These are phyloP conservation scores for Acer campestre DNA, from an alignment of 345 rosid species.

Conservation along the genomic window DNA sequence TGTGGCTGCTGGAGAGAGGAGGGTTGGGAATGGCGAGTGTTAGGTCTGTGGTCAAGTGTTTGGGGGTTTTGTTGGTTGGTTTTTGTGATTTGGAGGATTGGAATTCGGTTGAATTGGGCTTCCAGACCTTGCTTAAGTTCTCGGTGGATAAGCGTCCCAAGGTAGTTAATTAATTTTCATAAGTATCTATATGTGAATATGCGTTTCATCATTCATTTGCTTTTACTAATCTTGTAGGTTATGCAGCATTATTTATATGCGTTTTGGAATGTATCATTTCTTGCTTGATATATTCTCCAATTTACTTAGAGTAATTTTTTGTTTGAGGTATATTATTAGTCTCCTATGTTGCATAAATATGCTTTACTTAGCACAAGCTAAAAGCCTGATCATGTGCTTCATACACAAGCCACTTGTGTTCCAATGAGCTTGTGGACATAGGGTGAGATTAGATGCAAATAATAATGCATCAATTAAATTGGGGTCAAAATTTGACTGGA, in stretches of 20 bases:
- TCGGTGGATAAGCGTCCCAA: constrained; percentile 84
- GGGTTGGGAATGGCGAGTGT: constrained; percentile 61
- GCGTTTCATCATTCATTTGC: not conserved
- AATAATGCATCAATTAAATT: not conserved
- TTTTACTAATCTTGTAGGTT: too few relatives aligned
- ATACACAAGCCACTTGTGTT: too few relatives aligned
- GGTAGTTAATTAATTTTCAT: constrained; percentile 34
- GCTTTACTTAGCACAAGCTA: not conserved
- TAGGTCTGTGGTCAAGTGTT: constrained; percentile 76
- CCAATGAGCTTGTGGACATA: not conserved
- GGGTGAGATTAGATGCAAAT: not conserved
- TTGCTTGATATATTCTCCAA: not conserved
- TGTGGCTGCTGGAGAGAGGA: constrained; percentile 41
- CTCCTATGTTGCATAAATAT: not conserved
- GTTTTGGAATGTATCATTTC: not conserved
- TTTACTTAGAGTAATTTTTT: too few relatives aligned
- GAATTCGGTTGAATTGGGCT: constrained; percentile 57
- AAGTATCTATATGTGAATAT: not conserved
- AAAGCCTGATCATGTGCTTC: too few relatives aligned
- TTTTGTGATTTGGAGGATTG: constrained; percentile 73
- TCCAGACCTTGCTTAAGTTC: constrained; percentile 62
- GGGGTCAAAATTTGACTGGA: not conserved
- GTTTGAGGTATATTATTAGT: not conserved
- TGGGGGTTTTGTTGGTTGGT: constrained; percentile 60
- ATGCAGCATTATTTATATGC: not conserved